Percentiles rank a stretch among this genome's conserved stretches.
Conservation (phyloP, 2,329 filamentous ascomycete species). For the Ascomycota sp. region DNA sequence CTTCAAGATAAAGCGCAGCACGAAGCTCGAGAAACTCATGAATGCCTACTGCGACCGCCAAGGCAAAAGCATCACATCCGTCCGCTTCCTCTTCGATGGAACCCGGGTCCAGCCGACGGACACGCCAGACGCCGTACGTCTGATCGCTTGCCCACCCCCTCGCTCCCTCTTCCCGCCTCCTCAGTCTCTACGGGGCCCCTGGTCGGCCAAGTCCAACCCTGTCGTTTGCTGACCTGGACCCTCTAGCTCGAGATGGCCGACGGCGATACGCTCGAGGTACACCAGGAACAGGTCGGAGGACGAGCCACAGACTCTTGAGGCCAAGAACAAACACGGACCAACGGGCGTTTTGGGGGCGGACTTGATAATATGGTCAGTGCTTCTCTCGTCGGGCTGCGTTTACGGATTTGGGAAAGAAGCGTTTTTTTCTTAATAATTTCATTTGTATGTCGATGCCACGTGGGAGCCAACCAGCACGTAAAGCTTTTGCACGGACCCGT, state of each 20-base stretch:
- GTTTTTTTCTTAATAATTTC: too few relatives aligned
- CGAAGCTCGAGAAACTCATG: conserved; percentile 94
- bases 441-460: too few relatives aligned
- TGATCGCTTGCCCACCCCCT: not conserved
- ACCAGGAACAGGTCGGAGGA: conserved; percentile 96
- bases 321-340: conserved; percentile 1
- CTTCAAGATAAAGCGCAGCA: conserved; percentile 98
- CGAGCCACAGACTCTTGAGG: too few relatives aligned
- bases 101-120: conserved; percentile 72
- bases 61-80: conserved; percentile 63
- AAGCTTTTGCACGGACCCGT: too few relatives aligned
- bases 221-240: not conserved
- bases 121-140: conserved; percentile 61
- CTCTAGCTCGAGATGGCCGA: conserved; percentile 83
- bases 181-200: not conserved
- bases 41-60: conserved; percentile 91
- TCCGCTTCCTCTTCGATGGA: conserved; percentile 93
- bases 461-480: too few relatives aligned
- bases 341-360: not conserved
- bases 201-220: not conserved
- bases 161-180: not conserved
- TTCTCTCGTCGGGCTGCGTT: too few relatives aligned
- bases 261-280: conserved; percentile 86
- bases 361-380: too few relatives aligned
- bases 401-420: too few relatives aligned